Conservation (phyloP, 139 green algal genomes). For the Chlamydomonas incerta region DNA sequence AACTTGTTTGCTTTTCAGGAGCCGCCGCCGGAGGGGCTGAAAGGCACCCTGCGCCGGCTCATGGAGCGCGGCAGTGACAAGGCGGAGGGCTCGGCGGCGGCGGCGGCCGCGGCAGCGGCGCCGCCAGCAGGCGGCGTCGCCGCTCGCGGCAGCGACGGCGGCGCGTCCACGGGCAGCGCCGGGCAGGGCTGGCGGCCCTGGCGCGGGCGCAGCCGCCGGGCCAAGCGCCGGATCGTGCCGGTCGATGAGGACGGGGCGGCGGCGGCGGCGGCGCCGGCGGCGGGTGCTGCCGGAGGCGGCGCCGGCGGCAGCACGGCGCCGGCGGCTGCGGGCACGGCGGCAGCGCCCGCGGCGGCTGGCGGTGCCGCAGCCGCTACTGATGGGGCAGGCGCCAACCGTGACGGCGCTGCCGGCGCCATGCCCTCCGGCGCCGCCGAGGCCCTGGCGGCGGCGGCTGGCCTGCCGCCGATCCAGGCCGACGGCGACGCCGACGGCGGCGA, state of each 20-base stretch:
- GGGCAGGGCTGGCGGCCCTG: not conserved
- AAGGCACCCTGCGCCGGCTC: not conserved
- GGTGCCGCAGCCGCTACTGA: too few species aligned
- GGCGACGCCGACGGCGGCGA: not conserved
- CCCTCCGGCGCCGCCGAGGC: too few species aligned
- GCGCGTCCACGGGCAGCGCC: not conserved
- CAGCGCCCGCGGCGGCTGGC: not conserved
- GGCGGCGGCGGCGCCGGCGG: not conserved
- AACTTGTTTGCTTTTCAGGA: too few species aligned
- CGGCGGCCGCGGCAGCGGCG: too few species aligned
- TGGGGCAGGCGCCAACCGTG: too few species aligned
- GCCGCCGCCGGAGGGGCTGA: constrained; percentile 1
- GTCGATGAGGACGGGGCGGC: not conserved
- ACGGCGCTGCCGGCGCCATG: too few species aligned
- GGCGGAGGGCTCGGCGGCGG: not conserved
- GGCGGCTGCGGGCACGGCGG: too few species aligned
- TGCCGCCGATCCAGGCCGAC: too few species aligned
- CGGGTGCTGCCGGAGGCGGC: too few species aligned
- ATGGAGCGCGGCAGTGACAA: not conserved
- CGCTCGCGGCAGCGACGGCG: not conserved
- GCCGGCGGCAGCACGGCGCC: too few species aligned
- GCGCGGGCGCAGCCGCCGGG: not conserved
- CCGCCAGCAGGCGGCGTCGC: not conserved
- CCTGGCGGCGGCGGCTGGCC: too few species aligned
- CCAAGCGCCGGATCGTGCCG: too few species aligned